Percentiles rank a stretch among this genome's conserved stretches.
phyloP scores from a whole-genome alignment of 371 early-diverging fungal genomes.

The Mortierella sp. region DNA sequence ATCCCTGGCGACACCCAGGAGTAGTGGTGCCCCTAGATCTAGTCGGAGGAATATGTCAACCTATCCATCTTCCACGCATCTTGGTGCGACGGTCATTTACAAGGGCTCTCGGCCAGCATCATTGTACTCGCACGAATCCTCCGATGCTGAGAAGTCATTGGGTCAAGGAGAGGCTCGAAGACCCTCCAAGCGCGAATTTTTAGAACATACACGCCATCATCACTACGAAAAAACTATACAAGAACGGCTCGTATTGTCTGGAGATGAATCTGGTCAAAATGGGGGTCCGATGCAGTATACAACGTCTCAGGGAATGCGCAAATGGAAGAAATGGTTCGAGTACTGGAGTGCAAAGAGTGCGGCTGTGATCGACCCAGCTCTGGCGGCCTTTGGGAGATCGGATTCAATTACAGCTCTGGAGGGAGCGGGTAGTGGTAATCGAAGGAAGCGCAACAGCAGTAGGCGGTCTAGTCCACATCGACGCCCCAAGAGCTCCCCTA shows the following conservation, averaged over 20 bases:
- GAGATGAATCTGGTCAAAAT: conserved; percentile 35
- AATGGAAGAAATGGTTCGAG: conserved; percentile 56
- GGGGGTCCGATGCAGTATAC: conserved; percentile 47
- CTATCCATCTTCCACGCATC: conserved; percentile 16
- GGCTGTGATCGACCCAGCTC: conserved; percentile 52
- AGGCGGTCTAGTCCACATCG: conserved; percentile 41
- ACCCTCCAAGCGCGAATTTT: not conserved
- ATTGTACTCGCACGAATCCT: conserved; percentile 45
- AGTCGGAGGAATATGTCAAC: conserved; percentile 18
- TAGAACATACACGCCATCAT: conserved; percentile 4
- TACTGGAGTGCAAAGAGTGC: conserved; percentile 53
- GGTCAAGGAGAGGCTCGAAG: not conserved
- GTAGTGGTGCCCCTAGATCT: conserved; percentile 3
- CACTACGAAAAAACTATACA: conserved; percentile 5
- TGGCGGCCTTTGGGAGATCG: conserved; percentile 40
- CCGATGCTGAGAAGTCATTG: conserved; percentile 27
- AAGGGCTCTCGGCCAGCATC: conserved; percentile 18
- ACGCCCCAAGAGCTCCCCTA: conserved; percentile 9
- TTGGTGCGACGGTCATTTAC: conserved; percentile 14
- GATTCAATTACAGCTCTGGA: conserved; percentile 25
- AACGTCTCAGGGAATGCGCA: conserved; percentile 52
- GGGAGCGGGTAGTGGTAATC: conserved; percentile 8
- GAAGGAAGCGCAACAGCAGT: conserved; percentile 36
- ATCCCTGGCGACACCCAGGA: conserved; percentile 13
- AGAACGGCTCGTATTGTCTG: conserved; percentile 21